Base-by-base conservation (phyloP, 345 rosid genomes). In the Salix udensis region DNA sequence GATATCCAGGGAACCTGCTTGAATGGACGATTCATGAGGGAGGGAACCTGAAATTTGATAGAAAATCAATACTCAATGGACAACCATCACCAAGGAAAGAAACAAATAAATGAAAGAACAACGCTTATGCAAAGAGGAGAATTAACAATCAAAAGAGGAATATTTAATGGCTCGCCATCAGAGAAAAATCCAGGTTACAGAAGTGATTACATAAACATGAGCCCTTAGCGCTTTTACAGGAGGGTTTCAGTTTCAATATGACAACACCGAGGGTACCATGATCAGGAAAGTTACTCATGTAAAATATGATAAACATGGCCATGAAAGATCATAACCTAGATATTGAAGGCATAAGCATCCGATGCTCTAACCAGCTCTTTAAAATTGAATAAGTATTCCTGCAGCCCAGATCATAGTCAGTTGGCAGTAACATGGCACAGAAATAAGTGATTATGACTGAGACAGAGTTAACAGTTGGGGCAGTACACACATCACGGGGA, bases 291-390 rank as follows among this genome's bases (percentile, higher is more conserved):
- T 70, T 58, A 28, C 13, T 53, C 21, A 37, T 46, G 68, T 28
- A 74, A 83, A 83, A 65, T 53, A 68, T 42, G 73, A 80, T 52
- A 82, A 68, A 67, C 69, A 67, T 40, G 82, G 78, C 77, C 84
- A 80, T 74, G 79, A 87, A 83, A 83, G 87, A 84, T 84, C 76
- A 76, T 85, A 78, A 87, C 90, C 88, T 87, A 89, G 80, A 83
- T 69, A 79, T 60, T 82, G 89, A 83, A 83, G 86, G 82, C 84
- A 85, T 79, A 78, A 77, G 80, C 71, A 77, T 83, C 85, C 72
- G 79, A 74, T 78, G 84, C 82, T 85, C 86, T 85, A 83, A 88
- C 82, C 91, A 83, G 87, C 89, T 83, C 88, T 85, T 88, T 82
- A 84, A 84, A 86, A 78, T 80, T 79, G 88, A 79, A 78, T 71